Percentiles rank a stretch among this genome's conserved stretches.
These are phyloP conservation scores for Mrakia gelida DNA, from an alignment of 768 basidiomycete species.

Conservation along the genomic window DNA sequence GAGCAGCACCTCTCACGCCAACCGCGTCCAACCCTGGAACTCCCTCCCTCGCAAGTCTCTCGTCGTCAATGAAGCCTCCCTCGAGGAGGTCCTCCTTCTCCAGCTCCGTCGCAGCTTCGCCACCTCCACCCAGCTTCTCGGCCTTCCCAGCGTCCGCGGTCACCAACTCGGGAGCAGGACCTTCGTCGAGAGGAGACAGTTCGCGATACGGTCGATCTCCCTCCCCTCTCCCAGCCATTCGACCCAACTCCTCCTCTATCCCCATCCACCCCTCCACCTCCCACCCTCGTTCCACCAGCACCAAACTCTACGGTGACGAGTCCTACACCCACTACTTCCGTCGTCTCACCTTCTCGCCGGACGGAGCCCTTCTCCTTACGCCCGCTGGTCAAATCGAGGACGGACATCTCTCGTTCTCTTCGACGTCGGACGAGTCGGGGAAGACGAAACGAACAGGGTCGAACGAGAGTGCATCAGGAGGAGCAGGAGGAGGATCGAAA, in stretches of 20 bases:
- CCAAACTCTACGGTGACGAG: slow-evolving; percentile 91
- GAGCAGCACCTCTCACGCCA: slow-evolving; percentile 14
- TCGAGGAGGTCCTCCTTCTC: slow-evolving; percentile 29
- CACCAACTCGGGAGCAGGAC: no score
- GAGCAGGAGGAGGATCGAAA: slow-evolving; percentile 47
- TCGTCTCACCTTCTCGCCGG: slow-evolving; percentile 86
- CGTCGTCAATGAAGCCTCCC: slow-evolving; percentile 29
- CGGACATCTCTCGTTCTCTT: slow-evolving; percentile 51
- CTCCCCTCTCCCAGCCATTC: slow-evolving; percentile 31
- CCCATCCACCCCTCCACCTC: slow-evolving; percentile 20
- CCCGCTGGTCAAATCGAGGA: slow-evolving; percentile 98
- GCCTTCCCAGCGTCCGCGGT: slow-evolving; percentile 1
- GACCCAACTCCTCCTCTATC: slow-evolving; percentile 14
- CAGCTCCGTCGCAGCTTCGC: slow-evolving; percentile 24
- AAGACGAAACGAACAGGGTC: not conserved
- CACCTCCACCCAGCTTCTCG: slow-evolving; percentile 19
- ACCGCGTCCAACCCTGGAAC: slow-evolving; percentile 12
- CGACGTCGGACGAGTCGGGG: slow-evolving; percentile 9
- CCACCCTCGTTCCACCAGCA: slow-evolving; percentile 35
- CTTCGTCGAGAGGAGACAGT: not conserved
- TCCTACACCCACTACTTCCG: slow-evolving; percentile 94
- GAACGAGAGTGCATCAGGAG: not conserved
- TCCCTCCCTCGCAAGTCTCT: slow-evolving; percentile 3
- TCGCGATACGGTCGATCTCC: slow-evolving; percentile 41
- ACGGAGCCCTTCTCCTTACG: slow-evolving; percentile 86